Conservation (phyloP, 2,329 filamentous ascomycete genomes). For the Daldinia sp. region DNA sequence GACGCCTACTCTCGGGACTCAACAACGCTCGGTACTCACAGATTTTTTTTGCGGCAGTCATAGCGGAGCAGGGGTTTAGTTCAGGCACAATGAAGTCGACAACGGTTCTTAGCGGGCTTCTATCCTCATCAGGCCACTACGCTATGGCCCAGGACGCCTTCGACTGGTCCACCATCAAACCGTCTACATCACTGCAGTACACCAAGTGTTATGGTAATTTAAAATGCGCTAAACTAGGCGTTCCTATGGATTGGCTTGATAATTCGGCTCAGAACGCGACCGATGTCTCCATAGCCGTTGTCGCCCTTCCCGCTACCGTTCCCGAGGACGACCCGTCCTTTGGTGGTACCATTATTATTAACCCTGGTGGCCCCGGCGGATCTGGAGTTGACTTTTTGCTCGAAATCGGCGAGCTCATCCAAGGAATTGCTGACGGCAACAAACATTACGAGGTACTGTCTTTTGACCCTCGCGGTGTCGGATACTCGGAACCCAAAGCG, state of each 20-base stretch:
- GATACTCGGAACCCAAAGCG: slow-evolving; percentile 53
- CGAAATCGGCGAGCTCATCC: slow-evolving; percentile 48
- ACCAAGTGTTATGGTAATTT: slow-evolving; percentile 56
- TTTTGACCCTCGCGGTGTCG: slow-evolving; percentile 60
- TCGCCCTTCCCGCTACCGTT: slow-evolving; percentile 57
- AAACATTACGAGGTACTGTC: slow-evolving; percentile 58
- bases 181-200: slow-evolving; percentile 54
- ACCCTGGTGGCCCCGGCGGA: slow-evolving; percentile 61
- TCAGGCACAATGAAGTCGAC: slow-evolving; percentile 16
- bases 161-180: slow-evolving; percentile 54
- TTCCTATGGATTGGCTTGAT: slow-evolving; percentile 59
- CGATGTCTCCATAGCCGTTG: slow-evolving; percentile 56
- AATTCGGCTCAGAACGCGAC: slow-evolving; percentile 49
- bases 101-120: slow-evolving; percentile 7
- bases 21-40: background rate
- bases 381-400: slow-evolving; percentile 54
- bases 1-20: background rate
- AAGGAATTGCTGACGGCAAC: slow-evolving; percentile 43
- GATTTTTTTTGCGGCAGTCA: background rate
- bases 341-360: slow-evolving; percentile 58
- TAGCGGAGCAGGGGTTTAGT: background rate
- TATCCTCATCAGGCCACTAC: slow-evolving; percentile 19
- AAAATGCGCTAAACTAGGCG: slow-evolving; percentile 57
- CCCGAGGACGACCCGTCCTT: slow-evolving; percentile 54
- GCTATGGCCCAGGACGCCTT: slow-evolving; percentile 44